Evolutionary conservation across 1,139 yeast species (phyloP).

Genomic region (Saccharomyces hybrid): DNA sequence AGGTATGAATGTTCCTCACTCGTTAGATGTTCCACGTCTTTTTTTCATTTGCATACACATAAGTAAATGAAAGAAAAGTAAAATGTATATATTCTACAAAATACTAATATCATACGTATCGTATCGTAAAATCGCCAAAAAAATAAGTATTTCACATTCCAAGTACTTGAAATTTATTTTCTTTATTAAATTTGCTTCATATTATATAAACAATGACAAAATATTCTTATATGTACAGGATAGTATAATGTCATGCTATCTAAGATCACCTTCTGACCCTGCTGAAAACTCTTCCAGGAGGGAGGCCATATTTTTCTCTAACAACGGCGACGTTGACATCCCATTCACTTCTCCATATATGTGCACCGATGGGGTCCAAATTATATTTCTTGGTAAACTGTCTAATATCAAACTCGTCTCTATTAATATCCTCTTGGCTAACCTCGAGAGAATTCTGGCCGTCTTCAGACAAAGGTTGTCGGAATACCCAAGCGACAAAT

Average conservation of each 20-base stretch:
- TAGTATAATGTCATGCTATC: not conserved
- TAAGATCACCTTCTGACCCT: slow-evolving; percentile 37
- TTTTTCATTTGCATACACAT: not conserved
- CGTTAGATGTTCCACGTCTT: not conserved
- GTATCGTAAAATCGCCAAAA: not conserved
- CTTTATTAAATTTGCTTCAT: not conserved
- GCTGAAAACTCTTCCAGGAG: slow-evolving; percentile 66
- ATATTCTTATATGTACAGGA: not conserved
- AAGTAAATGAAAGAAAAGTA: not conserved
- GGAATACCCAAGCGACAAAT: slow-evolving; percentile 83
- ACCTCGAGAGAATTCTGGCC: slow-evolving; percentile 13
- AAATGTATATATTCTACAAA: not conserved
- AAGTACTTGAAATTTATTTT: not conserved
- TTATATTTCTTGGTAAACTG: slow-evolving; percentile 48
- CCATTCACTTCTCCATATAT: slow-evolving; percentile 81
- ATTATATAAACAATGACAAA: not conserved
- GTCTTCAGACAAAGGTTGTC: slow-evolving; percentile 41
- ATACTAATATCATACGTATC: not conserved
- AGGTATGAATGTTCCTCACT: not conserved
- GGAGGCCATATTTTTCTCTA: slow-evolving; percentile 65
- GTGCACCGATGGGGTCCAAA: slow-evolving; percentile 79
- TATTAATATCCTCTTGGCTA: slow-evolving; percentile 18
- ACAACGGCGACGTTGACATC: slow-evolving; percentile 67
- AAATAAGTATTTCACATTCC: not conserved
- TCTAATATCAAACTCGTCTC: slow-evolving; percentile 65